Percentiles rank a stretch among this genome's conserved stretches.
phyloP scores from a whole-genome alignment of 106 monocot species.

The Xerophyta viscosa region DNA sequence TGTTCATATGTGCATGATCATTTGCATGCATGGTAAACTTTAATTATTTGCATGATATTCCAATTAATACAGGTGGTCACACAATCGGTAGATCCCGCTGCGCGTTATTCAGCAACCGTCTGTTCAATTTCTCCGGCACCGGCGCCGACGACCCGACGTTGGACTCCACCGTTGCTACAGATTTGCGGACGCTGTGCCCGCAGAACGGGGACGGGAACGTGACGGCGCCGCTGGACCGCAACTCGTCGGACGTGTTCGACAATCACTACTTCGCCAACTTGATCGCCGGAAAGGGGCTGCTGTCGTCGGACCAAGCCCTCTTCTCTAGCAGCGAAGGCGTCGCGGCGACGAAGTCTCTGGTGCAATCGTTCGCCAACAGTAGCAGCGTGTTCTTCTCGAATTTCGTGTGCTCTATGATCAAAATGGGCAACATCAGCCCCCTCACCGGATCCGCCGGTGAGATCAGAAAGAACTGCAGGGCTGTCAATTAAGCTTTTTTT shows the following conservation, averaged over 20 bases:
- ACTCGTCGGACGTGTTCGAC: constrained; percentile 53
- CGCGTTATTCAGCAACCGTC: constrained; percentile 38
- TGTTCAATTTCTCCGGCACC: constrained; percentile 46
- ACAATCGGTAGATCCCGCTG: constrained; percentile 69
- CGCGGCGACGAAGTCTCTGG: constrained; percentile 29
- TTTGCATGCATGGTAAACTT: too few relatives aligned
- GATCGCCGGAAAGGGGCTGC: constrained; percentile 34
- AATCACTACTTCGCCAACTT: constrained; percentile 68
- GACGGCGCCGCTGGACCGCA: constrained; percentile 41
- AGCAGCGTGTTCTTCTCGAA: constrained; percentile 20
- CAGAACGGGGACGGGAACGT: constrained; percentile 42
- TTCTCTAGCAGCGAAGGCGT: constrained; percentile 40
- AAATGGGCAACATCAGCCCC: constrained; percentile 64
- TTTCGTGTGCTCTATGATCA: constrained; percentile 50
- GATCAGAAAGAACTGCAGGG: constrained; percentile 52
- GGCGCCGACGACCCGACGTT: constrained; percentile 38
- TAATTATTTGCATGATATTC: background rate
- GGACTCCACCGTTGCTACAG: constrained; percentile 24
- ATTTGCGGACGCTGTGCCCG: constrained; percentile 31
- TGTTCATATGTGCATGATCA: too few relatives aligned
- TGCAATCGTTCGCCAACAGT: constrained; percentile 29
- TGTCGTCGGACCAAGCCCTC: constrained; percentile 63
- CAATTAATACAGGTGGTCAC: constrained; percentile 35
- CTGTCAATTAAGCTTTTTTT: constrained; percentile 26
- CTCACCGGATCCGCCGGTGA: constrained; percentile 36